These are phyloP conservation scores for Suhomyces sp. DNA, from an alignment of 805 yeast genomes.

Conservation along the genomic window DNA sequence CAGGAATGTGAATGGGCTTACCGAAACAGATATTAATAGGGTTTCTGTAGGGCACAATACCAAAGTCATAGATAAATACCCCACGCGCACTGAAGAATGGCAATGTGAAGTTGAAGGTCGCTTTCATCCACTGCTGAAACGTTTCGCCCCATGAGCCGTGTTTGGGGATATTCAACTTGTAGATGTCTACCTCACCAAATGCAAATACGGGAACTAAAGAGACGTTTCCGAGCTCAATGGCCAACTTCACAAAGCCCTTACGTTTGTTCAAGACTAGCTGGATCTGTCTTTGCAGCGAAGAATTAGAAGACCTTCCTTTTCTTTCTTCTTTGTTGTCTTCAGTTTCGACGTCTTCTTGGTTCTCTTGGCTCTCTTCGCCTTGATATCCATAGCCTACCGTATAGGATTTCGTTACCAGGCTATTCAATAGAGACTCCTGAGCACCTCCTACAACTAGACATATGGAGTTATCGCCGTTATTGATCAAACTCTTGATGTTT, in stretches of 20 bases:
- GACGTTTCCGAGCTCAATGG: slow-evolving; percentile 74
- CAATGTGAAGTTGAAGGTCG: slow-evolving; percentile 72
- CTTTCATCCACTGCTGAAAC: slow-evolving; percentile 72
- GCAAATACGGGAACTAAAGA: slow-evolving; percentile 83
- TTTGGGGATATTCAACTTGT: slow-evolving; percentile 40
- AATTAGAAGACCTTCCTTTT: neutral
- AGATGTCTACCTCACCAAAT: slow-evolving; percentile 80
- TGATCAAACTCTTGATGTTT: slow-evolving; percentile 64
- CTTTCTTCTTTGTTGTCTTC: neutral
- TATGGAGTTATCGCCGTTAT: slow-evolving; percentile 64
- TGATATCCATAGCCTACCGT: slow-evolving; percentile 36
- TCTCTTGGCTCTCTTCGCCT: slow-evolving; percentile 4
- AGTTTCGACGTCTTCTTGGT: neutral
- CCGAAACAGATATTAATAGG: slow-evolving; percentile 78
- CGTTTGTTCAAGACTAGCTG: slow-evolving; percentile 73
- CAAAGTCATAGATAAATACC: slow-evolving; percentile 87
- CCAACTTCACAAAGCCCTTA: slow-evolving; percentile 86
- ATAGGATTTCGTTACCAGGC: slow-evolving; percentile 32
- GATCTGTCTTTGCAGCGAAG: slow-evolving; percentile 38
- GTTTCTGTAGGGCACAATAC: slow-evolving; percentile 80
- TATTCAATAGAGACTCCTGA: slow-evolving; percentile 69
- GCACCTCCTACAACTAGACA: slow-evolving; percentile 97
- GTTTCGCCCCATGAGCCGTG: slow-evolving; percentile 46
- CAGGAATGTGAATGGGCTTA: slow-evolving; percentile 58
- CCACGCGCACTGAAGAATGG: slow-evolving; percentile 94